phyloP scores from a whole-genome alignment of 768 basidiomycete genomes.

The Pholiota microspora region DNA sequence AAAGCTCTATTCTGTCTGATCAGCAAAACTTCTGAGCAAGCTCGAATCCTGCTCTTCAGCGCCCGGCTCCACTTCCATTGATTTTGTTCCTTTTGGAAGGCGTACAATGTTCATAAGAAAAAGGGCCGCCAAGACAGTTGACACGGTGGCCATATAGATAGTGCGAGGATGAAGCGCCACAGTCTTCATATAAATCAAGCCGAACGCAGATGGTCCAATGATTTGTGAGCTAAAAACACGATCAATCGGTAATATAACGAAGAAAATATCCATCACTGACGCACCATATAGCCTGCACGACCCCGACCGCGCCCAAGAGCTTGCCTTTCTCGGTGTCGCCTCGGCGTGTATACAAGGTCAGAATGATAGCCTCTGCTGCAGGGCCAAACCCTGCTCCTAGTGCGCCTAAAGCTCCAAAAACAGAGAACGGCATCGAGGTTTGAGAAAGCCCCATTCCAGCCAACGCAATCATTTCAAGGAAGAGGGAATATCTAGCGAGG shows the following conservation, averaged over 20 bases:
- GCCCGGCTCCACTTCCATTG: background rate
- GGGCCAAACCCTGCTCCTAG: slow-evolving; percentile 64
- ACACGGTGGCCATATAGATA: slow-evolving; percentile 59
- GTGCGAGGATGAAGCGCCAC: slow-evolving; percentile 65
- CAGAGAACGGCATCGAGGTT: slow-evolving; percentile 47
- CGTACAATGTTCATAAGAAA: slow-evolving; percentile 45
- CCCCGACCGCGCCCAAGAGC: slow-evolving; percentile 80
- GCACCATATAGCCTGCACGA: slow-evolving; percentile 66
- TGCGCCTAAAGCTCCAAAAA: slow-evolving; percentile 45
- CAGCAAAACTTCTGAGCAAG: background rate
- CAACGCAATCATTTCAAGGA: slow-evolving; percentile 53
- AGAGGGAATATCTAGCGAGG: slow-evolving; percentile 59
- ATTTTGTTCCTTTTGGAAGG: slow-evolving; percentile 21
- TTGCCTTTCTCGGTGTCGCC: slow-evolving; percentile 63
- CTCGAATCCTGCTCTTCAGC: background rate
- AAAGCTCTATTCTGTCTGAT: too few relatives aligned
- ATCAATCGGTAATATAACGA: background rate
- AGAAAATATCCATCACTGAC: background rate
- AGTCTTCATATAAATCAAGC: slow-evolving; percentile 65
- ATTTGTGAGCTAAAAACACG: slow-evolving; percentile 51
- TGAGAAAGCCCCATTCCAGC: slow-evolving; percentile 45
- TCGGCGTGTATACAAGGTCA: slow-evolving; percentile 55
- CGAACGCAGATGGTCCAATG: slow-evolving; percentile 69
- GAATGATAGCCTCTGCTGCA: slow-evolving; percentile 64
- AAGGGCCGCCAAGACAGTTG: slow-evolving; percentile 37